Evolutionary conservation across 2,329 filamentous ascomycete species (phyloP).

Genomic region (Lachnellula occidentalis): DNA sequence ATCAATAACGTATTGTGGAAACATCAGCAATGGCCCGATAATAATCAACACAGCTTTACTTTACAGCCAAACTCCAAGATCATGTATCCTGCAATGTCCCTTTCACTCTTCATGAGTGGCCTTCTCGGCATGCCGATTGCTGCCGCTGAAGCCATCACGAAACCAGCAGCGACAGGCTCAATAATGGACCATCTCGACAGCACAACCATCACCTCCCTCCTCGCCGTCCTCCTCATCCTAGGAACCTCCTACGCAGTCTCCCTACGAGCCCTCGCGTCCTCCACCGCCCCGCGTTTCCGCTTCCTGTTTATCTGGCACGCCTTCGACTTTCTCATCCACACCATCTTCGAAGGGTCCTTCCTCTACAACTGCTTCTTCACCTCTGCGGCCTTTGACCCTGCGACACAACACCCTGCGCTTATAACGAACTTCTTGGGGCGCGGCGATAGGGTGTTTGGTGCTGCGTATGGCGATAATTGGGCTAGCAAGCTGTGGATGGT

Average conservation of each 20-base stretch:
- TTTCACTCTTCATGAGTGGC: not conserved
- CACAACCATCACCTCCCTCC: conserved; percentile 54
- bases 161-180: conserved; percentile 5
- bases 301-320: conserved; percentile 91
- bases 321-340: conserved; percentile 87
- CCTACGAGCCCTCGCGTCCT: conserved; percentile 33
- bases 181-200: conserved; percentile 45
- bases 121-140: not conserved
- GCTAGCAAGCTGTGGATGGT: conserved; percentile 63
- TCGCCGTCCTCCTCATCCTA: conserved; percentile 49
- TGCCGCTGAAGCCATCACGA: not conserved
- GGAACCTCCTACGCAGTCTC: conserved; percentile 46
- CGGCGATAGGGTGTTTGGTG: conserved; percentile 47
- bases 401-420: conserved; percentile 33
- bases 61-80: not conserved
- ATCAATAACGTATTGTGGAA: not conserved
- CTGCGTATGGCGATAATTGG: conserved; percentile 47
- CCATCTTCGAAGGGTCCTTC: conserved; percentile 85
- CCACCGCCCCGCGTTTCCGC: conserved; percentile 49
- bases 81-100: not conserved
- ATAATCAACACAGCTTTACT: not conserved
- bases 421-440: conserved; percentile 44
- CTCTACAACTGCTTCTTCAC: conserved; percentile 92
- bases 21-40: not conserved
- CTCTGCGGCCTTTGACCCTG: conserved; percentile 37